These are phyloP conservation scores for Trifolium subterraneum DNA, from an alignment of 306 rosid species.

Conservation along the genomic window DNA sequence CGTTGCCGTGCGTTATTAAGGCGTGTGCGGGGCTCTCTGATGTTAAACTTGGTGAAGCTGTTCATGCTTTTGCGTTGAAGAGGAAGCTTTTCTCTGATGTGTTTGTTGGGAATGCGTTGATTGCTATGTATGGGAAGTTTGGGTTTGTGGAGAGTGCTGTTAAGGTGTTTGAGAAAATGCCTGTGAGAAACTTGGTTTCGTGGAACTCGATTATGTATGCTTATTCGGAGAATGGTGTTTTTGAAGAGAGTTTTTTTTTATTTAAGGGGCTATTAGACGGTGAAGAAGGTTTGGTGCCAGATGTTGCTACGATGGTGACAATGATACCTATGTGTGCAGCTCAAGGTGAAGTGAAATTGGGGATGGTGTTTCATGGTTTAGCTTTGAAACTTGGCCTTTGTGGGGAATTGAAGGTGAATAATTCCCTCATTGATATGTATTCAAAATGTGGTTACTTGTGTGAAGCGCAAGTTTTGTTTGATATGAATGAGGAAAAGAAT, in stretches of 20 bases:
- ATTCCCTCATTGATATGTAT: conserved; percentile 80
- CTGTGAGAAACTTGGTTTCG: conserved; percentile 68
- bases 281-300: conserved; percentile 59
- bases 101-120: conserved; percentile 75
- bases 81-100: conserved; percentile 53
- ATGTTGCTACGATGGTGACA: conserved; percentile 77
- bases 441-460: conserved; percentile 64
- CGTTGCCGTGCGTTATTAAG: conserved; percentile 74
- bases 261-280: conserved; percentile 52
- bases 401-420: conserved; percentile 63
- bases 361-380: conserved; percentile 75
- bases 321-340: conserved; percentile 66
- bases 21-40: conserved; percentile 63
- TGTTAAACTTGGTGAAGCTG: conserved; percentile 49
- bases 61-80: conserved; percentile 79
- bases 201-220: conserved; percentile 77
- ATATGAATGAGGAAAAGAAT: conserved; percentile 56
- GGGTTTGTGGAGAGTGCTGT: conserved; percentile 56
- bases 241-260: conserved; percentile 48
- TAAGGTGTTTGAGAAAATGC: conserved; percentile 65
- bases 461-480: conserved; percentile 58
- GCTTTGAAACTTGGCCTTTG: conserved; percentile 63
- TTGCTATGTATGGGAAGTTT: conserved; percentile 72
- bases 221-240: conserved; percentile 61
- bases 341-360: conserved; percentile 54